Evolutionary conservation across 2,329 filamentous ascomycete genomes (phyloP), one percentile per base, ranked within the genome.

Genomic region (Bipolaris zeicola): DNA sequence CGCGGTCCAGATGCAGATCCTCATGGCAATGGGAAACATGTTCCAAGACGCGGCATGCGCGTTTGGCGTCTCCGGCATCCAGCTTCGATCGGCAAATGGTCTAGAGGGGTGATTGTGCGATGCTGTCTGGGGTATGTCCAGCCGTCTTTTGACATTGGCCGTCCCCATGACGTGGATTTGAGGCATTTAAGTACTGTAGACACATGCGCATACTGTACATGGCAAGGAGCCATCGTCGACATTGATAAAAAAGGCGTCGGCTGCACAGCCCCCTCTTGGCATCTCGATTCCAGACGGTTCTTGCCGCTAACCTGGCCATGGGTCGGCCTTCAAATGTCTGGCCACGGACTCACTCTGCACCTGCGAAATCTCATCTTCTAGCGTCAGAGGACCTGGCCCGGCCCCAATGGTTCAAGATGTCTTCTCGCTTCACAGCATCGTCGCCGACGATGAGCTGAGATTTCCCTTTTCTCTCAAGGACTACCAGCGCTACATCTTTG

Each of bases 401-500:
- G 53, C 36, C 31, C 51, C 63, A 58, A 68, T 68, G 66, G 55
- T 58, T 49, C 57, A 60, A 49, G 51, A 65, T 63, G 65, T 65
- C 41, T 62, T 67, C 48, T 55, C 62, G 48, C 60, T 67, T 37
- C 58, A 66, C 57, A 52, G 57, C 46, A 63, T 63, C 41, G 26
- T 51, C 45, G 60, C 47, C 50, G 59, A 49, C 44, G 51, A 61
- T 13, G 50, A 55, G 22, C 53, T 57, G 37, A 58, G 41, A 13
- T 66, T 66, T 42, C 66, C 66, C 16, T 65, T 69, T 41, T 45
- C 63, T 33, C 42, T 64, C 52, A 60, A 58, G 13, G 65, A 67
- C 37, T 69, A 67, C 46, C 65, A 67, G 46, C 62, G 59, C 38
- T 69, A 66, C 47, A 52, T 67, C n/a, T 69, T 69, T 52, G 66